Evolutionary conservation across 345 rosid genomes (phyloP), one percentile per base, ranked within the genome.

Genomic region (Syzygium grande): DNA sequence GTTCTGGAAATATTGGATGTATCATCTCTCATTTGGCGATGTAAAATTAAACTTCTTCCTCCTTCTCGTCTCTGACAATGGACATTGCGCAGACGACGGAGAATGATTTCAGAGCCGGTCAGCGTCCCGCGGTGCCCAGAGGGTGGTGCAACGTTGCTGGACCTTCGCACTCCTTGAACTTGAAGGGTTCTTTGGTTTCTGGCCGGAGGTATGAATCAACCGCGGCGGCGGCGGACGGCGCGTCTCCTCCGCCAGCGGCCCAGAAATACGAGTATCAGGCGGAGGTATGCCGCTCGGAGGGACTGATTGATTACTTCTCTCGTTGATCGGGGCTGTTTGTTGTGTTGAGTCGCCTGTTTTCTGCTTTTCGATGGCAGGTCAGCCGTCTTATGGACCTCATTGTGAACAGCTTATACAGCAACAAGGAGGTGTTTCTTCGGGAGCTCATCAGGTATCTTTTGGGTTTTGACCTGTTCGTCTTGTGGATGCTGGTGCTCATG

Each of bases 331-430:
- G 65, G 16, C 30, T 85, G 63, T 53, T 6, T 14, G 58, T 30
- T 54, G 43, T 58, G 58, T 58, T 85, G 21, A 85, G 58, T 54
- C 6, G 65, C 12, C 2, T 85, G 25, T 43, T 27, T 85, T 43
- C 7, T 21, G 5, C 43, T 85, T 54, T 58, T 19, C 2, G 10
- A 63, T 65, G 88, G 86, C 96, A 98, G 99, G 99, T 98, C 87
- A 98, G 99, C 88, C 98, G 99, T 22, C 97, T 98, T 80, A 96
- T 98, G 99, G 99, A 98, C 94, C 97, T 98, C 86, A 96, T 98
- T 84, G 99, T 98, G 86, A 96, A 98, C 91, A 93, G 96, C 93
- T 90, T 98, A 89, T 98, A 98, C 93, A 96, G 98, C 90, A 98
- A 98, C 92, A 98, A 98, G 89, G 99, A 98, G 90, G 99, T 98